Base-by-base conservation (phyloP, 1,139 yeast species). In the Lodderomyces metapsilosis region DNA sequence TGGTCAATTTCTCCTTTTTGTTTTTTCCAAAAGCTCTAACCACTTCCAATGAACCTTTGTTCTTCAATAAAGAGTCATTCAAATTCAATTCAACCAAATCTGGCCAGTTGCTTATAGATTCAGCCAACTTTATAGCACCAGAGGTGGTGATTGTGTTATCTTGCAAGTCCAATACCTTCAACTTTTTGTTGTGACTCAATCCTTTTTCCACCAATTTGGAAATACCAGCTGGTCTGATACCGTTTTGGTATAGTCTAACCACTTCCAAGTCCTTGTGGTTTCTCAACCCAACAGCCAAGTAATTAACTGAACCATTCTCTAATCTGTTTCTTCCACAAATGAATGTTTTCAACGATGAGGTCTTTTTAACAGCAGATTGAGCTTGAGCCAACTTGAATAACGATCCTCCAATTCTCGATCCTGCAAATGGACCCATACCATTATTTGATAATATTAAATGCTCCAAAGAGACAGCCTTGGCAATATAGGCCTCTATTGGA, bases 381-480 rank as follows among this genome's bases (percentile, higher is more conserved):
- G 80, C 81, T 38, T 64, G 63, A n/a, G 95, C 81, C 52, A 91
- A 75, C 54, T 76, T 75, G 65, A 74, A 88, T 44, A 92, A 76
- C 5, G 96, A 88, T 50, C 80, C 80, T 46, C 97, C 98, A 50
- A 92, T 86, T 62, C 96, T 78, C 41, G 94, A 84, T 53, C 98
- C 98, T 0, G 98, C 96, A 62, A 85, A 86, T 23, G 98, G 98
- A 17, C 98, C 98, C 81, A 92, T 84, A 42, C 98, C 98, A 61
- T 94, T 92, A 66, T 92, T 92, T 37, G 96, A 85, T 50, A 94
- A 72, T 49, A 88, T 82, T 61, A 94, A 76, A 59, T 92, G 96
- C 62, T 87, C 84, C 45, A 92, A 68, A 20, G 95, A 82, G 13
- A 80, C 74, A 37, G 95, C 96, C 53, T 82, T 75, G 12, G 87